A percentile compares a stretch with the other conserved stretches of the same genome.
Evolutionary conservation across 129 eudicot species (phyloP).

Genomic region (Chrysanthemum makinoi): DNA sequence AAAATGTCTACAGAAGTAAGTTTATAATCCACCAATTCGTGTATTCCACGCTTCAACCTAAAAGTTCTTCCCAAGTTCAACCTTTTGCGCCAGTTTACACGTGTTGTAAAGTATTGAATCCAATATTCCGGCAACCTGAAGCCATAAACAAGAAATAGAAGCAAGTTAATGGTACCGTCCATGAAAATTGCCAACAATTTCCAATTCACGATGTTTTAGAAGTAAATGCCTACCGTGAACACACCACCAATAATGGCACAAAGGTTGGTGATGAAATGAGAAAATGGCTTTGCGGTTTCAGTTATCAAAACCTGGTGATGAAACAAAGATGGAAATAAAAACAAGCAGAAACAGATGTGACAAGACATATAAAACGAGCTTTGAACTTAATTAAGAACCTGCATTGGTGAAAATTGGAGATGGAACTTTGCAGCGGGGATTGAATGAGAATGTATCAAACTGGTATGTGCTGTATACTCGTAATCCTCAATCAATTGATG

Average conservation of each 20-base stretch:
- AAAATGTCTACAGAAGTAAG: constrained; percentile 5
- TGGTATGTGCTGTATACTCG: constrained; percentile 91
- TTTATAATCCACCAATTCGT: constrained; percentile 21
- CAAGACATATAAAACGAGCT: not conserved
- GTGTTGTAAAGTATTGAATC: constrained; percentile 81
- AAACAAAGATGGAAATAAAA: constrained; percentile 2
- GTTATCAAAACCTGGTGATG: constrained; percentile 74
- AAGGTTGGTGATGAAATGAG: constrained; percentile 80
- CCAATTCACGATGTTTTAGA: not conserved
- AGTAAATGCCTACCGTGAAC: constrained; percentile 63
- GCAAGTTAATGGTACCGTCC: constrained; percentile 5
- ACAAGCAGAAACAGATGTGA: not conserved
- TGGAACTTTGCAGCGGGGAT: constrained; percentile 86
- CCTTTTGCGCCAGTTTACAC: constrained; percentile 60
- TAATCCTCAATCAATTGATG: constrained; percentile 66
- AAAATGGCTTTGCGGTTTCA: constrained; percentile 56
- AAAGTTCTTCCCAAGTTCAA: constrained; percentile 73
- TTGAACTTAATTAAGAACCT: constrained; percentile 41
- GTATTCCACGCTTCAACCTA: constrained; percentile 31
- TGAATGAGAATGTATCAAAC: constrained; percentile 59
- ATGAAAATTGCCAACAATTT: not conserved
- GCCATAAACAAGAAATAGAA: constrained; percentile 4
- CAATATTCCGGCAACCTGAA: constrained; percentile 90
- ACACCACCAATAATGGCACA: constrained; percentile 98
- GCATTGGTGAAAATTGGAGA: constrained; percentile 79